Base-by-base conservation (phyloP, 306 rosid genomes). In the Pterocarpus santalinus region DNA sequence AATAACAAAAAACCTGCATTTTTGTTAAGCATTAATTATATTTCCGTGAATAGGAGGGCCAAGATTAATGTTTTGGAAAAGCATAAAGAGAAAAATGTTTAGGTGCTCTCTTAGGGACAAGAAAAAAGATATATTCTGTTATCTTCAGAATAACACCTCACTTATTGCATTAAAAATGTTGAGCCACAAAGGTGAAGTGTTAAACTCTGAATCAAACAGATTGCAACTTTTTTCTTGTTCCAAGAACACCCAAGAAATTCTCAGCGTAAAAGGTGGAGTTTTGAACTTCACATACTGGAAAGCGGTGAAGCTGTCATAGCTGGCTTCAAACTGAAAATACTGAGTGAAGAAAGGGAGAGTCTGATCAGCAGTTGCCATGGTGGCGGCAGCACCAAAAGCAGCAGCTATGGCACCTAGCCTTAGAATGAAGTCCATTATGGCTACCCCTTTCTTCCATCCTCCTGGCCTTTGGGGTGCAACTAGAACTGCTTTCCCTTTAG, bases 281-380 rank as follows among this genome's bases (percentile, higher is more conserved):
- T 43, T 15, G 56, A 71, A 41, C 32, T 65, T n/a, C 15, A 82
- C 89, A 32, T 90, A 95, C 99, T 90, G 84, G 35, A 95, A 91
- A 63, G 92, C 71, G 2, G 97, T 90, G 83, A 94, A 86, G 66
- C 90, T 90, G 30, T 91, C 92, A 5, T 92, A 94, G 77, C 94
- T 89, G 51, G 98, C 98, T 82, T 92, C 89, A 39, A 94, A 94
- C 51, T 94, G 98, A 81, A 92, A 91, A 90, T 90, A 94, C 83
- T 92, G 98, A 58, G 97, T 91, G 89, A 92, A 90, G 88, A 94
- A 92, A 80, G 98, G 97, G 39, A 94, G 98, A 46, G 85, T 89
- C 22, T 94, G 87, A 43, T 90, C 95, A 44, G 93, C 91, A 0
- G 92, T 92, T 55, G 90, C 97, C 98, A 94, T 92, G 17, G 87